Percentiles rank a stretch among this genome's conserved stretches.
These are phyloP conservation scores for Trichosporon faecale DNA, from an alignment of 1,284 basidiomycete genomes.

Conservation along the genomic window DNA sequence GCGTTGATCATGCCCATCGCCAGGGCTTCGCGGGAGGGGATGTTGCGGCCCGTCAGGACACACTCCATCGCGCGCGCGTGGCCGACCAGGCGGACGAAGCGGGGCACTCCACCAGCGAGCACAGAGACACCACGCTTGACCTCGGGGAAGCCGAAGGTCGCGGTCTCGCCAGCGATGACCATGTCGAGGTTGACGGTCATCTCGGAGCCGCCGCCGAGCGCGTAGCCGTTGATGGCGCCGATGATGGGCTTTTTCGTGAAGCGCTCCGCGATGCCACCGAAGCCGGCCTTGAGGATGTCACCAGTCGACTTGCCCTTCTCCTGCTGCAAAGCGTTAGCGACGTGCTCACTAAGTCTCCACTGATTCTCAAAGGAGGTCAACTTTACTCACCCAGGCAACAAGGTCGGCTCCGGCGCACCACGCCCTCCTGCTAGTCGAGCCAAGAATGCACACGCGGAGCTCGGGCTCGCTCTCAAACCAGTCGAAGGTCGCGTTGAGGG, in stretches of 20 bases:
- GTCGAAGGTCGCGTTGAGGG: conserved; percentile 20
- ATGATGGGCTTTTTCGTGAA: conserved; percentile 27
- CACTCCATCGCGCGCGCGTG: conserved; percentile 22
- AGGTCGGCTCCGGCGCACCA: conserved; percentile 27
- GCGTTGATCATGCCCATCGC: conserved; percentile 23
- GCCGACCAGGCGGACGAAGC: conserved; percentile 21
- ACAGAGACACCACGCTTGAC: conserved; percentile 25
- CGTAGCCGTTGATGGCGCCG: conserved; percentile 23
- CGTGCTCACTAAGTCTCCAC: no score
- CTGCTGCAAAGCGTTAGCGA: conserved; percentile 15
- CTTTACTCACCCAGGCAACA: conserved; percentile 22
- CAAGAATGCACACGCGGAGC: conserved; percentile 21
- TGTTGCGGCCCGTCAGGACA: conserved; percentile 22
- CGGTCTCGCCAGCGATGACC: conserved; percentile 17
- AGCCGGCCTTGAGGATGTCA: conserved; percentile 17
- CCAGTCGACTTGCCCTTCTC: conserved; percentile 10
- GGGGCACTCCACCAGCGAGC: conserved; percentile 19
- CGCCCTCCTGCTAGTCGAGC: conserved; percentile 17
- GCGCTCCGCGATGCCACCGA: conserved; percentile 21
- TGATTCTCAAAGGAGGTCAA: neutral
- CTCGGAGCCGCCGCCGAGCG: conserved; percentile 24
- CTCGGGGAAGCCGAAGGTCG: conserved; percentile 24
- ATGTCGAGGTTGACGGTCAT: conserved; percentile 25
- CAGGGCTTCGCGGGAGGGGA: conserved; percentile 19
- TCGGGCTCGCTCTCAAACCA: conserved; percentile 25